phyloP scores from a whole-genome alignment of 2,329 filamentous ascomycete species.

The Fusarium torulosum region DNA sequence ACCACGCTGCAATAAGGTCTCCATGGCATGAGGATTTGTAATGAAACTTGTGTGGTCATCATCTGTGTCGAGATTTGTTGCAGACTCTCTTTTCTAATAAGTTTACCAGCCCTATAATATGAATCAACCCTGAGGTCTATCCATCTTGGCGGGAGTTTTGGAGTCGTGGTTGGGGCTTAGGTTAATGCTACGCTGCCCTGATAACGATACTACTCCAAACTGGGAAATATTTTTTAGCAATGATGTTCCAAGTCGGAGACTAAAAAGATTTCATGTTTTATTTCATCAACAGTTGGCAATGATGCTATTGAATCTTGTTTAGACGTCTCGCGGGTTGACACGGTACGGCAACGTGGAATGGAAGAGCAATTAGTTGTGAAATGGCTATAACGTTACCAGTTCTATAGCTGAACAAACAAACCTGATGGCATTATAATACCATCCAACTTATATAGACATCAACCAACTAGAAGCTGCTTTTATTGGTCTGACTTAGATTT shows the following conservation, averaged over 20 bases:
- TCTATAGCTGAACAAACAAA: conserved; percentile 2
- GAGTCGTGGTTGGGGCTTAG: neutral
- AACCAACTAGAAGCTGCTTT: neutral
- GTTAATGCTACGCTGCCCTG: conserved; percentile 17
- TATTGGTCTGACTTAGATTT: neutral
- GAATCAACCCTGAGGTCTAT: conserved; percentile 13
- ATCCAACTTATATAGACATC: neutral
- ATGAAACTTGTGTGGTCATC: conserved; percentile 24
- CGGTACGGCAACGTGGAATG: too few relatives aligned
- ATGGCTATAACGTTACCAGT: conserved; percentile 1
- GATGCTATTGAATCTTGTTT: conserved; percentile 9
- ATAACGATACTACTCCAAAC: conserved; percentile 7
- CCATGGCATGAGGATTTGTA: conserved; percentile 4
- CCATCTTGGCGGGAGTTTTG: conserved; percentile 25
- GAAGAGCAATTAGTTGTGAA: conserved; percentile 1
- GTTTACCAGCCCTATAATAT: conserved; percentile 27
- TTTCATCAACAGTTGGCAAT: neutral
- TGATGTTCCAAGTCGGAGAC: neutral
- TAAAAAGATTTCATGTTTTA: conserved; percentile 7
- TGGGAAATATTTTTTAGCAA: neutral
- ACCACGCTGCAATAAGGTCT: conserved; percentile 11
- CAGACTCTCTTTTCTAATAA: conserved; percentile 22
- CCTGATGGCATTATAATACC: neutral
- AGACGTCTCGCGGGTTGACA: neutral
- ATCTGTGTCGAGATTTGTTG: conserved; percentile 17